phyloP scores from a whole-genome alignment of 2,329 filamentous ascomycete genomes.

The Verticillium dahliae region DNA sequence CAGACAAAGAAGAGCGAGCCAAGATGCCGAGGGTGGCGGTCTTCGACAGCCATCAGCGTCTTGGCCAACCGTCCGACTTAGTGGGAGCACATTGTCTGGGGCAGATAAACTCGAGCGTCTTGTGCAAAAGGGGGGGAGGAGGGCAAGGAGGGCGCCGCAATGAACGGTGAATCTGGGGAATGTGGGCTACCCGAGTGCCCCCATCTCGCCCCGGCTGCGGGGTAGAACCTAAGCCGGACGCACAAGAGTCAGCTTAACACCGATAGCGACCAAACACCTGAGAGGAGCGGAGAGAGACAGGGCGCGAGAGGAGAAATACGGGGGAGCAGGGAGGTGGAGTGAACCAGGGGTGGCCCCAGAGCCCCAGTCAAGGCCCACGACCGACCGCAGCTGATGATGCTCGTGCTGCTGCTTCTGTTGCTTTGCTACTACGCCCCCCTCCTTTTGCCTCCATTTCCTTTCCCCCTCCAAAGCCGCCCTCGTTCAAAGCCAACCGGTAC shows the following conservation, averaged over 20 bases:
- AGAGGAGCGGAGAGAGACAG: no score
- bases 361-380: background rate
- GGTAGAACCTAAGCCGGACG: background rate
- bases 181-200: background rate
- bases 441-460: no score
- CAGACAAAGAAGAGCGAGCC: background rate
- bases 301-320: background rate
- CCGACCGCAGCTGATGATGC: background rate
- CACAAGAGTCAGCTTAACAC: background rate
- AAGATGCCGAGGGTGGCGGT: constrained; percentile 3
- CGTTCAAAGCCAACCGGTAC: constrained; percentile 4
- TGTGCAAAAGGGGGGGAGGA: background rate
- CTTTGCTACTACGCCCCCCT: no score
- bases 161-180: background rate
- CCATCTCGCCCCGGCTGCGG: background rate
- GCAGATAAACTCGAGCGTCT: background rate
- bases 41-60: background rate
- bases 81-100: background rate
- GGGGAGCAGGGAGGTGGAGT: background rate
- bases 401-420: background rate
- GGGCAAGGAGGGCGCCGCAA: background rate
- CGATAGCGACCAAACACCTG: no score
- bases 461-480: background rate
- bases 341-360: background rate
- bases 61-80: background rate